Evolutionary conservation across 495 filamentous ascomycete species (phyloP).

Genomic region (Hypoxylon cercidicola): DNA sequence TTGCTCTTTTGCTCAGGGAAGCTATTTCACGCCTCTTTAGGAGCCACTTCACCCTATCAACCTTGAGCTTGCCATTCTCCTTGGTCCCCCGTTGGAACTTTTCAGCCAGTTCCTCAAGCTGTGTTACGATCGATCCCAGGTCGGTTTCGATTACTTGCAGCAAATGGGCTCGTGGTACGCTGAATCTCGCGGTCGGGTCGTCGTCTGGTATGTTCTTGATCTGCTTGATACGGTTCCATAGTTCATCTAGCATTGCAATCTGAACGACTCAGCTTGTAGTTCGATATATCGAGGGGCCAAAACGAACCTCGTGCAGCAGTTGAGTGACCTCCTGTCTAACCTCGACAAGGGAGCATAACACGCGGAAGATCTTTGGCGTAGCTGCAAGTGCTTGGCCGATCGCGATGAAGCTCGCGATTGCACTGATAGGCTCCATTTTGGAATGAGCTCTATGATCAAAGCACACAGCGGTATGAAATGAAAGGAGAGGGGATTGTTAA

Average conservation of each 20-base stretch:
- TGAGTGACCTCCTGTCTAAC: conserved; percentile 25
- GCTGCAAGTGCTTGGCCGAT: conserved; percentile 36
- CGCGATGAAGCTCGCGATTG: conserved; percentile 37
- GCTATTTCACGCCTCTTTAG: conserved; percentile 3
- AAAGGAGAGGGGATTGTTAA: no score
- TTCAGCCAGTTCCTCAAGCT: background rate
- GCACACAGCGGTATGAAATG: no score
- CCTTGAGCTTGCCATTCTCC: conserved; percentile 1
- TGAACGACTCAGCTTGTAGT: no score
- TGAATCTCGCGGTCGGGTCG: background rate
- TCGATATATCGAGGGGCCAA: no score
- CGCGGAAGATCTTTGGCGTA: conserved; percentile 30
- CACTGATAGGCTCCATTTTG: conserved; percentile 32
- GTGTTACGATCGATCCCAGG: background rate
- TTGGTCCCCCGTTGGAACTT: background rate
- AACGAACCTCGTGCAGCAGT: conserved; percentile 16
- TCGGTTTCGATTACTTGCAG: background rate
- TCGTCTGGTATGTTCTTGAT: conserved; percentile 8
- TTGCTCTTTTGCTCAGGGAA: conserved; percentile 14
- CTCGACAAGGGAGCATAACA: conserved; percentile 11
- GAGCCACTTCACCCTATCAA: conserved; percentile 10
- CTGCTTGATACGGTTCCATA: conserved; percentile 9
- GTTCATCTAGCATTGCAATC: conserved; percentile 7
- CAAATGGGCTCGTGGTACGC: background rate
- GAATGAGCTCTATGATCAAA: background rate